Evolutionary conservation across 2,329 filamentous ascomycete species (phyloP), one percentile per base, ranked within the genome.

Genomic region (Chaetomium olivaceum): DNA sequence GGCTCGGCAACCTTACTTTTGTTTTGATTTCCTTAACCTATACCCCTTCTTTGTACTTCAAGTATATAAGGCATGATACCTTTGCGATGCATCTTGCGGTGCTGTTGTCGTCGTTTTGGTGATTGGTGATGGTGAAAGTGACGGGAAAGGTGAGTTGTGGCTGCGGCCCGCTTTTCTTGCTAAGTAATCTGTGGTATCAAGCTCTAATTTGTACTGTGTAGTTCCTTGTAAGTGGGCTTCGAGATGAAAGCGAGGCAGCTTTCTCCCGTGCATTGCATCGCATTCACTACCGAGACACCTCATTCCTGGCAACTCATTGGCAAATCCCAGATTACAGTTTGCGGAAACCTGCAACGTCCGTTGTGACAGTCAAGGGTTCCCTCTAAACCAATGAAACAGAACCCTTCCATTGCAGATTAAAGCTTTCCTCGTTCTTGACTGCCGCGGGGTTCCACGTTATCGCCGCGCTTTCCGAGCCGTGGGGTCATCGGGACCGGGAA

Each of bases 31-130:
- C 39, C 21, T 56, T 36, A 48, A 62, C 36, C 36, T 63, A 63
- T 63, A 63, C 61, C 61, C 61, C 61, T 58, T 62, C 56, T 61
- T n/a, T 52, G 31, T 31, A 27, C 19, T 36, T 61, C 12, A 31
- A 58, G 36, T 33, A 63, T 23, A 48, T 25, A 54, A 54, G 51
- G 51, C 51, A 57, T 25, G 58, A 52, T 39, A 5, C 29, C 31
- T 21, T 31, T 21, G 43, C n/a, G 43, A 48, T 48, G 19, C 19
- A 21, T 48, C 19, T n/a, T 3, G 8, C 21, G 43, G 16, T 23
- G 48, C 27, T 9, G 48, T 52, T 25, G 25, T 23, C 19, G n/a
- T 12, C 8, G 9, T 12, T n/a, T 11, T 48, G n/a, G n/a, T 16
- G 5, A 19, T 19, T 43, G 39, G 39, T 43, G 39, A 43, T 19